Conservation (phyloP, 2,329 filamentous ascomycete genomes). For the Apiospora phragmitis region DNA sequence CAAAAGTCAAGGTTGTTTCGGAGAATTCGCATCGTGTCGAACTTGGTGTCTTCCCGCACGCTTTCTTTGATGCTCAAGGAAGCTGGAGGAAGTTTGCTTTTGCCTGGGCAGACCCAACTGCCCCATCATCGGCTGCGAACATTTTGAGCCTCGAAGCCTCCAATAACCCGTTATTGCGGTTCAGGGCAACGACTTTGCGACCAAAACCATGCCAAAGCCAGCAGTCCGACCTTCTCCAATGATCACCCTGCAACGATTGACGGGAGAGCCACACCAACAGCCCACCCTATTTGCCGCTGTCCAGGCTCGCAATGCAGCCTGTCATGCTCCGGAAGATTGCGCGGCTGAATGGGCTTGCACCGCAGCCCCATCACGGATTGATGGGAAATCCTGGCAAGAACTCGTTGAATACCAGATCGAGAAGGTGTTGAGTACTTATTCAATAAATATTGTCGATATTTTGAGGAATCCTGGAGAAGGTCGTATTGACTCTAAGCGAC, state of each 20-base stretch:
- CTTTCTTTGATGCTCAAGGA: neutral
- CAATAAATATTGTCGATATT: constrained; percentile 1
- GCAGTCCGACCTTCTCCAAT: neutral
- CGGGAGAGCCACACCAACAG: neutral
- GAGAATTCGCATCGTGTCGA: neutral
- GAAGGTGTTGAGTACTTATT: neutral
- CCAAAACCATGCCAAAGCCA: neutral
- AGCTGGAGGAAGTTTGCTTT: neutral
- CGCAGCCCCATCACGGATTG: neutral
- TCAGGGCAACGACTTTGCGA: neutral
- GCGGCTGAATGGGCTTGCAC: neutral
- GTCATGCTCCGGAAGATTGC: neutral
- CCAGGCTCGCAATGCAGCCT: neutral
- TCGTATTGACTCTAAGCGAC: neutral
- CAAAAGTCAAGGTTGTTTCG: neutral
- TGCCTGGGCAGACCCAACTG: neutral
- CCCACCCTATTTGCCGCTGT: neutral
- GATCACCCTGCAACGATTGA: neutral
- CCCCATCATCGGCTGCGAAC: neutral
- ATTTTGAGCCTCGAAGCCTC: neutral
- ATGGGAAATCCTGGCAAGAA: neutral
- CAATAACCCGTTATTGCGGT: neutral
- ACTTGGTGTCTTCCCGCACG: neutral
- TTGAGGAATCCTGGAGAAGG: neutral
- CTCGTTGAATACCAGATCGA: neutral